These are phyloP conservation scores for Litchi chinensis DNA, from an alignment of 345 rosid species.

Conservation along the genomic window DNA sequence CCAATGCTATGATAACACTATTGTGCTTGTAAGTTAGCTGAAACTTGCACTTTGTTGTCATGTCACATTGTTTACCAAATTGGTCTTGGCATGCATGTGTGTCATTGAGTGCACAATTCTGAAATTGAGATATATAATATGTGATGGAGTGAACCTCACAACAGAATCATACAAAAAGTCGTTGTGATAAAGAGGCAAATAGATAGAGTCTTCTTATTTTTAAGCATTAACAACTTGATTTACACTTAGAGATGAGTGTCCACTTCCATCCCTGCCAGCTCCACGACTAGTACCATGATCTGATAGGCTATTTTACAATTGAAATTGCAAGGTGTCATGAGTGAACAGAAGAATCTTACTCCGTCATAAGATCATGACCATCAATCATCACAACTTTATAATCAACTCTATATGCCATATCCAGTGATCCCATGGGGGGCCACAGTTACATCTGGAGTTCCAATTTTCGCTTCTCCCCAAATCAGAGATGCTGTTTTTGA, in stretches of 20 bases:
- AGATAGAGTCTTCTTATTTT: slow-evolving; percentile 2
- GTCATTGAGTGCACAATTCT: background rate
- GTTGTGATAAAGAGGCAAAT: background rate
- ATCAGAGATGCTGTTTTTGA: slow-evolving; percentile 39
- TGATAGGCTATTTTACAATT: slow-evolving; percentile 30
- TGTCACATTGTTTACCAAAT: background rate
- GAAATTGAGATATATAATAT: too few relatives aligned
- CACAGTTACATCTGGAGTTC: slow-evolving; percentile 29
- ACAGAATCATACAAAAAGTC: background rate
- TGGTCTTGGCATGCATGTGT: background rate
- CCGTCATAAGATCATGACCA: background rate
- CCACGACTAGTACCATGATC: background rate
- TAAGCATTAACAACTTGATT: slow-evolving; percentile 27
- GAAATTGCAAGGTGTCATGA: slow-evolving; percentile 13
- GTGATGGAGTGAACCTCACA: background rate
- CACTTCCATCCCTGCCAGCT: slow-evolving; percentile 13
- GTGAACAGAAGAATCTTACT: slow-evolving; percentile 16
- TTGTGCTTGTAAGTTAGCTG: background rate
- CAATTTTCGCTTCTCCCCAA: slow-evolving; percentile 45
- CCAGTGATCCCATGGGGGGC: slow-evolving; percentile 40
- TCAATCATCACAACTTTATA: background rate
- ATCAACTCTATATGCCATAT: slow-evolving; percentile 39
- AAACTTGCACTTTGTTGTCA: background rate
- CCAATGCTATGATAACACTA: too few relatives aligned
- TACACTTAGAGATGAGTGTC: slow-evolving; percentile 27